Conservation (phyloP, 495 filamentous ascomycete genomes). For the Talaromyces nanjingensis region DNA sequence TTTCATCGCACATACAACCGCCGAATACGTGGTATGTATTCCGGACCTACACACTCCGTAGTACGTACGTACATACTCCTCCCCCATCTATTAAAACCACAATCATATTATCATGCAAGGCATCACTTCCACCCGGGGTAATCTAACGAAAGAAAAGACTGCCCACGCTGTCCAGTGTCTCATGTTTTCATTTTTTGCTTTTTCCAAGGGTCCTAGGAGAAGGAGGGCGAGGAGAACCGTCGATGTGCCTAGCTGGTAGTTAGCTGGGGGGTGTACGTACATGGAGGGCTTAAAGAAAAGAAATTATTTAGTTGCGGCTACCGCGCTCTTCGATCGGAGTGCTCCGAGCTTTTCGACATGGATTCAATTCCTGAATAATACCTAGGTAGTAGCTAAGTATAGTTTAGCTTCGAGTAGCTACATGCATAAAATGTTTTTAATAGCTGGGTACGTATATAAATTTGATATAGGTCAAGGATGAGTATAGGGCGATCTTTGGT, state of each 20-base stretch:
- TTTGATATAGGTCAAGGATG: neutral
- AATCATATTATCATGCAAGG: neutral
- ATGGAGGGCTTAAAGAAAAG: neutral
- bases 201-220: neutral
- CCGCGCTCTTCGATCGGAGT: neutral
- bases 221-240: neutral
- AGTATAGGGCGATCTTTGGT: neutral
- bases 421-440: neutral
- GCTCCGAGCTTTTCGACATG: neutral
- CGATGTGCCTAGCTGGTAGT: neutral
- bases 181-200: neutral
- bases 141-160: neutral
- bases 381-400: neutral
- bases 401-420: neutral
- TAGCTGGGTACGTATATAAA: neutral
- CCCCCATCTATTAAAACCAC: neutral
- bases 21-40: neutral
- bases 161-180: neutral
- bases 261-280: neutral
- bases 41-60: too few relatives aligned
- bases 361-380: neutral
- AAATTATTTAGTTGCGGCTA: conserved; percentile 6
- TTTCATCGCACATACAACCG: too few relatives aligned
- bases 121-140: neutral
- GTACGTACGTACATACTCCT: neutral